phyloP scores from a whole-genome alignment of 129 eudicot species.

The Centrapalus pauciflorus region DNA sequence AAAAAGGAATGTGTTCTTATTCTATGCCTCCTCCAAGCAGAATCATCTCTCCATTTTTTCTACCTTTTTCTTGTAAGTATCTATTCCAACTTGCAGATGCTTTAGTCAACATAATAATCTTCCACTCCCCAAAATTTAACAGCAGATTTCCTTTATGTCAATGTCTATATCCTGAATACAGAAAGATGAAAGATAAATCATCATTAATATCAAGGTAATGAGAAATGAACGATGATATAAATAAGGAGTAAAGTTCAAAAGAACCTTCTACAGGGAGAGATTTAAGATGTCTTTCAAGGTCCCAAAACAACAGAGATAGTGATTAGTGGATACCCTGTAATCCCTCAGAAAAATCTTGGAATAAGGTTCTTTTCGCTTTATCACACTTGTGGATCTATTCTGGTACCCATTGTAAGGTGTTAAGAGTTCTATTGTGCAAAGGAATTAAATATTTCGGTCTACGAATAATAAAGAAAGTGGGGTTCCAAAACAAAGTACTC shows the following conservation, averaged over 20 bases:
- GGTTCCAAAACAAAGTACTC: conserved; percentile 23
- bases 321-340: conserved; percentile 43
- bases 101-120: conserved; percentile 73
- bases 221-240: not conserved
- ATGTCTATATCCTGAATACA: conserved; percentile 17
- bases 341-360: conserved; percentile 56
- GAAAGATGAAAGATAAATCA: conserved; percentile 8
- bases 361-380: conserved; percentile 70
- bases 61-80: conserved; percentile 37
- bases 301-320: conserved; percentile 25
- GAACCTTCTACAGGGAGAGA: conserved; percentile 21
- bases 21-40: conserved; percentile 71
- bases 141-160: conserved; percentile 13
- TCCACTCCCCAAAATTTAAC: conserved; percentile 24
- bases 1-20: conserved; percentile 71
- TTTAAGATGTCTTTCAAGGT: conserved; percentile 26
- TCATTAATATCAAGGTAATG: not conserved
- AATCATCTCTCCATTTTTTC: conserved; percentile 48
- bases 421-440: conserved; percentile 45
- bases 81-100: conserved; percentile 59
- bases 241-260: not conserved
- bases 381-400: conserved; percentile 75
- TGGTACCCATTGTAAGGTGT: conserved; percentile 73
- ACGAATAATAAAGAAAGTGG: conserved; percentile 45
- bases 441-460: conserved; percentile 34